Evolutionary conservation across 768 basidiomycete species (phyloP).

Genomic region (Pilatotrama ljubarskyi): DNA sequence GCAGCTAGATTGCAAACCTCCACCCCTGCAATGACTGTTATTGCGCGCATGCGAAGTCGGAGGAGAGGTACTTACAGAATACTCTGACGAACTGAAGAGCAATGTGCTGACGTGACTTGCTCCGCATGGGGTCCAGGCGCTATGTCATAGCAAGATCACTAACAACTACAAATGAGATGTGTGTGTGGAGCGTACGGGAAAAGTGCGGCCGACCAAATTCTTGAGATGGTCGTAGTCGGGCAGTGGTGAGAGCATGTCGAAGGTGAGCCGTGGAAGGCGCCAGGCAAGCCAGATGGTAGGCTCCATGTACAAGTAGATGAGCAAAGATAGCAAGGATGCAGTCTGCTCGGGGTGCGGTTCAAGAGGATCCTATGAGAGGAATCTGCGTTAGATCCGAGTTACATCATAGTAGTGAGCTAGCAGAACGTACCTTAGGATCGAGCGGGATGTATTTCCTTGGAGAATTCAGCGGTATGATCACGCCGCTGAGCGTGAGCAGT

Average conservation of each 20-base stretch:
- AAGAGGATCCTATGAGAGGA: background rate
- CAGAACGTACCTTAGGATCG: conserved; percentile 35
- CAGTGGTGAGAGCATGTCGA: conserved; percentile 37
- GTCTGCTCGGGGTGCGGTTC: conserved; percentile 46
- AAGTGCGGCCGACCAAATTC: conserved; percentile 27
- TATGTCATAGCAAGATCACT: conserved; percentile 15
- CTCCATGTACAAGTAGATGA: conserved; percentile 45
- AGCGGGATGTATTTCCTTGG: conserved; percentile 42
- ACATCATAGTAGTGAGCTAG: too few relatives aligned
- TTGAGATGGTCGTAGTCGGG: conserved; percentile 33
- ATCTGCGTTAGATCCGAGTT: background rate
- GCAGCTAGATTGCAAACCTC: conserved; percentile 22
- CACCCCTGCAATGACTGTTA: conserved; percentile 5
- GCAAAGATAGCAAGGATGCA: conserved; percentile 40
- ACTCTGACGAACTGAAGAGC: conserved; percentile 34
- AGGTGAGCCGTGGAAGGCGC: conserved; percentile 32
- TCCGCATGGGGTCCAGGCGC: conserved; percentile 40
- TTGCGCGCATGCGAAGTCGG: background rate
- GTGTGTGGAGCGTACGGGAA: conserved; percentile 23
- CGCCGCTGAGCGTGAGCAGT: conserved; percentile 35
- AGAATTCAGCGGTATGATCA: conserved; percentile 39
- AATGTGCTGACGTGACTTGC: conserved; percentile 34
- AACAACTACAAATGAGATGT: background rate
- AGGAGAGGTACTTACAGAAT: conserved; percentile 22
- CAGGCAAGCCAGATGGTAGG: conserved; percentile 34